Evolutionary conservation across 2,329 filamentous ascomycete genomes (phyloP), one percentile per base, ranked within the genome.

Genomic region (Arachnomyces sp.): DNA sequence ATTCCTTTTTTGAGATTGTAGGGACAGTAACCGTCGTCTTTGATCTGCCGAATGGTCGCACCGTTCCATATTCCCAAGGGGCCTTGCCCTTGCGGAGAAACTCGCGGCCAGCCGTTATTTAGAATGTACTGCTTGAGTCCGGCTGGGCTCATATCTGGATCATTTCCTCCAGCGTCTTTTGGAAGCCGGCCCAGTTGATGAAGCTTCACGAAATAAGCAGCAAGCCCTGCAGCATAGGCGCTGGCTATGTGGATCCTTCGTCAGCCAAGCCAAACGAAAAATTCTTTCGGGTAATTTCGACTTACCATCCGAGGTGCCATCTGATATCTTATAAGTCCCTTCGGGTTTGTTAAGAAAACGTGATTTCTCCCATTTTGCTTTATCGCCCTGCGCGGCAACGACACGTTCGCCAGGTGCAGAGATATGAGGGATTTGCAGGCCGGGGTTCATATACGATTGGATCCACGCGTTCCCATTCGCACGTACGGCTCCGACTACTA

Each of bases 131-230:
- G 25, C 32, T 28, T 40, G n/a, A 40, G 30, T 16, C 38, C 42
- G 14, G 30, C 38, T 31, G 42, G 42, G 42, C 42, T 40, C 42
- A 44, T 44, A 15, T 44, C 34, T 14, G 42, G 42, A 38, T 29
- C 15, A 20, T 38, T 44, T 13, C 37, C 37, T 15, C 33, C 30
- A 2, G 33, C 33, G 28, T 44, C 38, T 8, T 29, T 31, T 7
- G 14, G 20, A 18, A 44, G 38, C n/a, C 37, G 42, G 14, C 38
- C 38, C 20, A 44, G 31, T 15, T 40, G 38, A 17, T 40, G 34
- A 34, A 44, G 42, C 34, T 31, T 40, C 14, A 44, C 15, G 34
- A 44, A 40, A 38, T 44, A 44, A 18, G 42, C 42, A 17, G 42
- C 42, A 20, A 44, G 42, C 8, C 38, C 42, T 16, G 42, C 38